These are phyloP conservation scores for Tetracladium maxilliforme DNA, from an alignment of 2,329 filamentous ascomycete species.

Conservation along the genomic window DNA sequence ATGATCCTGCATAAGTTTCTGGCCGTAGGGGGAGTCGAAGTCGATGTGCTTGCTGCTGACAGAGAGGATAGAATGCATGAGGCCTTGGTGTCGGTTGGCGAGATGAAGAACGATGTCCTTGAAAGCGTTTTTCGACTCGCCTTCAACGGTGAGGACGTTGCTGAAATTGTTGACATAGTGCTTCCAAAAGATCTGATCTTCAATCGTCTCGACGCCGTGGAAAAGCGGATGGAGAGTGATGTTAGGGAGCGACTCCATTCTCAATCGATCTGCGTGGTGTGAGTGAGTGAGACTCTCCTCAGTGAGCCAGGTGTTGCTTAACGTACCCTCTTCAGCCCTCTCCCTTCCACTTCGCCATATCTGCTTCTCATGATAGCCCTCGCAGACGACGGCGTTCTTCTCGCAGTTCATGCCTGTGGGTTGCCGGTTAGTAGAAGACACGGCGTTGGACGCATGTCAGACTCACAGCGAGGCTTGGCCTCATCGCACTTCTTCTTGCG, in stretches of 20 bases:
- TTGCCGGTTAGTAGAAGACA: not conserved
- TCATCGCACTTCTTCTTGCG: conserved; percentile 63
- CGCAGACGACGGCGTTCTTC: conserved; percentile 85
- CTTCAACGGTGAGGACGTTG: conserved; percentile 67
- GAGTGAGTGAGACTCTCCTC: too few relatives aligned
- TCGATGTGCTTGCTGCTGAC: conserved; percentile 67
- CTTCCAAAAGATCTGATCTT: conserved; percentile 69
- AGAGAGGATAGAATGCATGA: conserved; percentile 85
- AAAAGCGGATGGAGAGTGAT: conserved; percentile 54
- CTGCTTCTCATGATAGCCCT: conserved; percentile 77
- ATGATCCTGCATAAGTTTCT: conserved; percentile 33
- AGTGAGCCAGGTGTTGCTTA: too few relatives aligned
- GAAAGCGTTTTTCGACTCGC: conserved; percentile 66
- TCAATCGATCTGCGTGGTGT: conserved; percentile 16
- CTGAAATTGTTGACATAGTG: conserved; percentile 73
- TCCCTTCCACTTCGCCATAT: conserved; percentile 75
- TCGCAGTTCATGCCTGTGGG: conserved; percentile 66
- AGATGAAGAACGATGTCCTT: conserved; percentile 72
- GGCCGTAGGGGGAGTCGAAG: conserved; percentile 38
- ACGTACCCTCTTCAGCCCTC: conserved; percentile 51
- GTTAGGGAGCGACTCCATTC: conserved; percentile 30
- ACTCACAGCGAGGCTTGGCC: conserved; percentile 50
- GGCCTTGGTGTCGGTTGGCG: conserved; percentile 61
- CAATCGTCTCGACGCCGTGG: conserved; percentile 63
- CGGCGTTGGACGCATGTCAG: not conserved